Conservation (phyloP, 2,329 filamentous ascomycete species). For the Beauveria pseudobassiana region DNA sequence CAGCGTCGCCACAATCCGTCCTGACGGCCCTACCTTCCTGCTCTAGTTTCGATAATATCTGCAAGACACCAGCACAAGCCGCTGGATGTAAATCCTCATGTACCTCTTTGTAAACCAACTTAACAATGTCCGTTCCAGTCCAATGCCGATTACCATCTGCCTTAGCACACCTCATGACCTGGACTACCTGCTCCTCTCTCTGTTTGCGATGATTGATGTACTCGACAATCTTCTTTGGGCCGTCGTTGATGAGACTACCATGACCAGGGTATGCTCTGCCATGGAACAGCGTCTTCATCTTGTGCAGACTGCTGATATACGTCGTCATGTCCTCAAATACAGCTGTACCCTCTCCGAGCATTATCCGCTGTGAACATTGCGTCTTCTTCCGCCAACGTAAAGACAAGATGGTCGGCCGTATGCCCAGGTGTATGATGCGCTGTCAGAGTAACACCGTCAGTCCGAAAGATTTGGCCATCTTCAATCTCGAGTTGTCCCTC, state of each 20-base stretch:
- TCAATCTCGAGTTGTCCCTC: constrained; percentile 36
- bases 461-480: constrained; percentile 47
- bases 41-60: constrained; percentile 73
- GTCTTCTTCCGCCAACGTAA: constrained; percentile 69
- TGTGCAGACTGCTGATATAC: constrained; percentile 62
- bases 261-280: constrained; percentile 82
- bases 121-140: constrained; percentile 77
- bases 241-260: constrained; percentile 69
- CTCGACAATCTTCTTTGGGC: constrained; percentile 63
- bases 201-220: constrained; percentile 77
- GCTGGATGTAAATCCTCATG: constrained; percentile 67
- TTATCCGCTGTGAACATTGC: constrained; percentile 88
- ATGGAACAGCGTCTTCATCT: constrained; percentile 58
- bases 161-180: constrained; percentile 42
- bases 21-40: constrained; percentile 59
- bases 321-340: constrained; percentile 70
- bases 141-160: constrained; percentile 33
- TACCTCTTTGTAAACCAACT: constrained; percentile 75
- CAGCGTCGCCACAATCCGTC: constrained; percentile 20
- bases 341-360: constrained; percentile 73
- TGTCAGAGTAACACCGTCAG: constrained; percentile 57
- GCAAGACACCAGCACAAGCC: constrained; percentile 66
- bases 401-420: constrained; percentile 72
- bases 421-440: constrained; percentile 61
- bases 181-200: constrained; percentile 71